Evolutionary conservation across 495 filamentous ascomycete genomes (phyloP).

Genomic region (Lophium mytilinum): DNA sequence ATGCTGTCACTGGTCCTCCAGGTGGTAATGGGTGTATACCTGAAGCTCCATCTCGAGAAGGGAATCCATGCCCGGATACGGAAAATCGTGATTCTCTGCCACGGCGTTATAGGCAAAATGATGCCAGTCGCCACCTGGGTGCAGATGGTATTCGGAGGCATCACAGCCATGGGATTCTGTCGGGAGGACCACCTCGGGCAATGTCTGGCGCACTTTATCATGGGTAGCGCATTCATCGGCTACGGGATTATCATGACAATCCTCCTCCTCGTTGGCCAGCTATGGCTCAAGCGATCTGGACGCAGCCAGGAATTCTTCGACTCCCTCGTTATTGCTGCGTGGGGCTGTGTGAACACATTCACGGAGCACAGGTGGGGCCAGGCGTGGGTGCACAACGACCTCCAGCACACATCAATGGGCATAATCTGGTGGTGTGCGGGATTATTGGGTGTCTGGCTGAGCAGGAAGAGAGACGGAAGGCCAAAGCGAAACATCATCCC

Average conservation of each 20-base stretch:
- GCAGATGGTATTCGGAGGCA: conserved; percentile 96
- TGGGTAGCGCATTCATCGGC: conserved; percentile 93
- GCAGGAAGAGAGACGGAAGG: conserved; percentile 66
- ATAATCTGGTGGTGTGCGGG: conserved; percentile 96
- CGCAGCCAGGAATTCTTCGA: conserved; percentile 97
- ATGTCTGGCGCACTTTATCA: conserved; percentile 95
- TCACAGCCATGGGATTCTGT: conserved; percentile 90
- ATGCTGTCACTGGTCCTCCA: conserved; percentile 73
- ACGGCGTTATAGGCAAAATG: conserved; percentile 75
- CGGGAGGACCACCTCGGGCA: conserved; percentile 85
- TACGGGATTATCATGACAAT: conserved; percentile 87
- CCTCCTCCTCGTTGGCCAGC: conserved; percentile 77
- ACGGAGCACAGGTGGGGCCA: conserved; percentile 93
- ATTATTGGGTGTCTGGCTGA: conserved; percentile 85
- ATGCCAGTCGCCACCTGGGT: conserved; percentile 85
- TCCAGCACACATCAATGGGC: conserved; percentile 96
- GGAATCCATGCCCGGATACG: conserved; percentile 75
- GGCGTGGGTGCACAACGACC: conserved; percentile 86
- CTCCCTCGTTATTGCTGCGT: conserved; percentile 77
- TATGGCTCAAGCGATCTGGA: conserved; percentile 75
- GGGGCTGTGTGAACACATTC: conserved; percentile 97
- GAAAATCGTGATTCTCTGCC: conserved; percentile 57
- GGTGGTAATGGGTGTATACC: conserved; percentile 73
- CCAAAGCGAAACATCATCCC: conserved; percentile 91
- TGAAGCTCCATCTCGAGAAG: conserved; percentile 79